Evolutionary conservation across 306 rosid genomes (phyloP).

Genomic region (Oemleria cerasiformis): DNA sequence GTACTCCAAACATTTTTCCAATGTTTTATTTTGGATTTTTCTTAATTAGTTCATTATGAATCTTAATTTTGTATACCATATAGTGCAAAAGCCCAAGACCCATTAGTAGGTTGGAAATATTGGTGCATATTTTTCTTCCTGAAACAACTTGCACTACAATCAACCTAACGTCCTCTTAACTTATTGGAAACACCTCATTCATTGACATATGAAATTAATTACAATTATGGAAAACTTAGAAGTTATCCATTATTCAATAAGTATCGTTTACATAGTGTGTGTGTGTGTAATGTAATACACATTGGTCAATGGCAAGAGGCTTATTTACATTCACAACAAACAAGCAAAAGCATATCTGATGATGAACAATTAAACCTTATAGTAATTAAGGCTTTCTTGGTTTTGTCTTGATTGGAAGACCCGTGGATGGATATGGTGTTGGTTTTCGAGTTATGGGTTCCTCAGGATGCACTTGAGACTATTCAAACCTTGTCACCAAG

Average conservation of each 20-base stretch:
- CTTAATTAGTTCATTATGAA: not conserved
- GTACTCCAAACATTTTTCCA: not conserved
- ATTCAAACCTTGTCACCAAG: constrained; percentile 41
- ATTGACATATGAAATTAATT: no score
- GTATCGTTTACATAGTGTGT: no score
- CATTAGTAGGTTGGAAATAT: not conserved
- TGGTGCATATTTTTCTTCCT: not conserved
- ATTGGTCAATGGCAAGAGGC: no score
- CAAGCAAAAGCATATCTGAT: not conserved
- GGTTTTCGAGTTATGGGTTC: constrained; percentile 47
- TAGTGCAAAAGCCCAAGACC: not conserved
- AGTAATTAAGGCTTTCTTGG: constrained; percentile 8
- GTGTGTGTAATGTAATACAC: no score
- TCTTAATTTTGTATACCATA: not conserved
- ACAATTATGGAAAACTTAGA: no score
- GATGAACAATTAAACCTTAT: not conserved
- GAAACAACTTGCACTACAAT: no score
- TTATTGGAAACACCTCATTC: no score
- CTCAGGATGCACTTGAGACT: constrained; percentile 38
- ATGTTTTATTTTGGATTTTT: not conserved
- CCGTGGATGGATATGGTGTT: constrained; percentile 49
- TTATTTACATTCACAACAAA: not conserved
- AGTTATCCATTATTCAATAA: no score
- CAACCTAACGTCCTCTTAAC: no score
- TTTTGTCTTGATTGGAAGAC: constrained; percentile 52